A percentile compares a stretch with the other conserved stretches of the same genome.
These are phyloP conservation scores for Chlamydomonas applanata DNA, from an alignment of 139 green algal genomes.

Conservation along the genomic window DNA sequence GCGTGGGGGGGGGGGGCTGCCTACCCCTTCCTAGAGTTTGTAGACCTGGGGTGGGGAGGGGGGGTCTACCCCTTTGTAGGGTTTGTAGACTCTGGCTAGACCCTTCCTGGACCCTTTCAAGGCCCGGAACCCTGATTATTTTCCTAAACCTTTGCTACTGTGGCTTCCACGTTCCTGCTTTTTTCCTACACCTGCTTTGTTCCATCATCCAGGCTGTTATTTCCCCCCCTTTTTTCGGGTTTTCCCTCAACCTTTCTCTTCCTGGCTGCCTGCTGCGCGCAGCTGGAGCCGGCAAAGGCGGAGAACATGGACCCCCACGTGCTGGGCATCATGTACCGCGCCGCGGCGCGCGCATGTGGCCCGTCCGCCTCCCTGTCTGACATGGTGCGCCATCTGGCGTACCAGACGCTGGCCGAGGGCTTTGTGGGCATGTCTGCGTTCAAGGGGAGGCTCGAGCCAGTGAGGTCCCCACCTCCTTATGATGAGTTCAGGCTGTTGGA, in stretches of 20 bases:
- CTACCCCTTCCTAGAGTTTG: too few relatives aligned
- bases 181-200: too few relatives aligned
- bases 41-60: too few relatives aligned
- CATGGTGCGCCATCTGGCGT: neutral
- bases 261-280: neutral
- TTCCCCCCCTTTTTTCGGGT: too few relatives aligned
- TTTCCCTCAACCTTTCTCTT: too few relatives aligned
- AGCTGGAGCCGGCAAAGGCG: neutral
- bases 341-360: neutral
- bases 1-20: too few relatives aligned
- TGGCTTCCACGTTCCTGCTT: too few relatives aligned
- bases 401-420: slow-evolving; percentile 9
- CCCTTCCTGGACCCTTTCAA: neutral
- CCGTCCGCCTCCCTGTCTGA: neutral
- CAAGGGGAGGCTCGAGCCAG: slow-evolving; percentile 18
- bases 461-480: slow-evolving; percentile 28
- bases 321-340: neutral
- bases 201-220: too few relatives aligned
- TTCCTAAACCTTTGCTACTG: neutral
- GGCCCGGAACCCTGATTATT: neutral
- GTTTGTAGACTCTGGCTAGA: slow-evolving; percentile 12
- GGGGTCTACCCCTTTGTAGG: too few relatives aligned
- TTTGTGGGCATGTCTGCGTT: slow-evolving; percentile 35
- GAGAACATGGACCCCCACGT: neutral
- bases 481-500: slow-evolving; percentile 41